phyloP scores from a whole-genome alignment of 2,329 filamentous ascomycete species.

The Arthrobotrys megalospora region DNA sequence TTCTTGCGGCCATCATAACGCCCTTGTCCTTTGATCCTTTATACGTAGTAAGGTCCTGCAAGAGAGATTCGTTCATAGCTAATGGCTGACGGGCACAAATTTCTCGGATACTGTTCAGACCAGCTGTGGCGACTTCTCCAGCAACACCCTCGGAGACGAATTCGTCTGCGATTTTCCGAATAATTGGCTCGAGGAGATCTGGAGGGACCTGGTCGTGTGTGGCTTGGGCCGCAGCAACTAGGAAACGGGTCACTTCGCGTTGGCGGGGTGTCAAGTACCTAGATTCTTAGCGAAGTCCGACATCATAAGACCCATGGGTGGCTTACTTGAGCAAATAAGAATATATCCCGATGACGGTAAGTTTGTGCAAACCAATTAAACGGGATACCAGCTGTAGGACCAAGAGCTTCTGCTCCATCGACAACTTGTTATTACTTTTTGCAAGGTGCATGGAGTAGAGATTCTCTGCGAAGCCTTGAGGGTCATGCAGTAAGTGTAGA shows the following conservation, averaged over 20 bases:
- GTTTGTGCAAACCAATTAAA: constrained; percentile 90
- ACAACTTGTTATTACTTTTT: constrained; percentile 85
- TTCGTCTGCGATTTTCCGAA: constrained; percentile 97
- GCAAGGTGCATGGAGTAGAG: constrained; percentile 93
- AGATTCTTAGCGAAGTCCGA: constrained; percentile 3
- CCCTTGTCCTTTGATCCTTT: constrained; percentile 98
- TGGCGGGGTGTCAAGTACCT: constrained; percentile 86
- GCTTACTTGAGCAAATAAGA: constrained; percentile 88
- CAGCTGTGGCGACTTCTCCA: constrained; percentile 89
- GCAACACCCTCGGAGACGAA: constrained; percentile 96
- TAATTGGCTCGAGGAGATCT: constrained; percentile 88
- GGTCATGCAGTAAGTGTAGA: constrained; percentile 91
- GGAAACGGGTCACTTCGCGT: constrained; percentile 89
- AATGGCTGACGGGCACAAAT: constrained; percentile 92
- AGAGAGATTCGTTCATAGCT: constrained; percentile 95
- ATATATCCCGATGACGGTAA: constrained; percentile 90
- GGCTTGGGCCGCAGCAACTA: constrained; percentile 91
- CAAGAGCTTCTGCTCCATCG: constrained; percentile 89
- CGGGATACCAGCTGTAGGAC: constrained; percentile 91
- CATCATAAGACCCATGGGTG: background rate
- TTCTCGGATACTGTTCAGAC: constrained; percentile 93
- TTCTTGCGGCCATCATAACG: constrained; percentile 98
- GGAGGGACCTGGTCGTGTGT: constrained; percentile 93
- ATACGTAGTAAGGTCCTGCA: constrained; percentile 96
- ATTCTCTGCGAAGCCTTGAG: constrained; percentile 91